phyloP scores from a whole-genome alignment of 805 yeast species.

The Ogataea glucozyma region DNA sequence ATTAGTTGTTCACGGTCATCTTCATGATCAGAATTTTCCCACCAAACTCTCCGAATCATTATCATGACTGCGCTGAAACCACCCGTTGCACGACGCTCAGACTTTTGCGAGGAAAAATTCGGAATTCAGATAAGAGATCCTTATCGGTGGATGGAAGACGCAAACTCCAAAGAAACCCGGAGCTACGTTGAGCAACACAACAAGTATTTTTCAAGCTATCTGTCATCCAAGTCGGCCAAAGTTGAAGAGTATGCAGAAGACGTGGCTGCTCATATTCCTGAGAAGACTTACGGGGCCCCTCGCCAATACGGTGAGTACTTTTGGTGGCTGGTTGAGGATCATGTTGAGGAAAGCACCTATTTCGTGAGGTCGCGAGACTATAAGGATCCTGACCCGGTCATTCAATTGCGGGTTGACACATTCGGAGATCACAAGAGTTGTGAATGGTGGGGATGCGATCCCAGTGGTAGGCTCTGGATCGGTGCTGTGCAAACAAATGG shows the following conservation, averaged over 20 bases:
- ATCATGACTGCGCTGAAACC: neutral
- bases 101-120: conserved; percentile 6
- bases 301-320: conserved; percentile 8
- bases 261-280: conserved; percentile 6
- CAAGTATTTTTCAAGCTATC: neutral
- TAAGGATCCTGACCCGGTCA: conserved; percentile 3
- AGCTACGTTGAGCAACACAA: conserved; percentile 9
- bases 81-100: neutral
- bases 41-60: no score
- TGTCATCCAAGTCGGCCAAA: no score
- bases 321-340: conserved; percentile 11
- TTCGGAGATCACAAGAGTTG: conserved; percentile 11
- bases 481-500: conserved; percentile 13
- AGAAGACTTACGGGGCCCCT: conserved; percentile 1
- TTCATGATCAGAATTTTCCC: no score
- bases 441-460: conserved; percentile 11
- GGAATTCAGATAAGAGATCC: conserved; percentile 9
- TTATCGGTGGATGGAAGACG: conserved; percentile 14
- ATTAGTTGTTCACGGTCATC: no score
- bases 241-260: conserved; percentile 4
- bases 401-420: neutral
- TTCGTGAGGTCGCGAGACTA: conserved; percentile 8
- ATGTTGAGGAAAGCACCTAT: neutral
- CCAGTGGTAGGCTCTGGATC: conserved; percentile 9
- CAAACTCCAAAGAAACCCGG: conserved; percentile 4